Conservation (phyloP, 176 grass and related monocot genomes). For the Oryza rufipogon region DNA sequence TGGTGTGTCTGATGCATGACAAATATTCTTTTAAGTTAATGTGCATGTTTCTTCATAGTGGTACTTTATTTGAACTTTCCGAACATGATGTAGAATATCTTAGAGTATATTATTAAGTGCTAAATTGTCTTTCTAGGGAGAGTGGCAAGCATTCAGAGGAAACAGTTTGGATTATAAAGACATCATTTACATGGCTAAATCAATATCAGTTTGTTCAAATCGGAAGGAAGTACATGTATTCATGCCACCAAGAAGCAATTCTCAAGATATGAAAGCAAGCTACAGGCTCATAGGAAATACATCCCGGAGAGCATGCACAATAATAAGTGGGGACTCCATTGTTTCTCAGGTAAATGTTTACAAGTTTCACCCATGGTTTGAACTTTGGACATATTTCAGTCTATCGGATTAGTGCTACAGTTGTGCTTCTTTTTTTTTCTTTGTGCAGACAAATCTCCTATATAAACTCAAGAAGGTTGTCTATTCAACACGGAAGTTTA, state of each 20-base stretch:
- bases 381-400: constrained; percentile 1
- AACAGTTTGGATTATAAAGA: constrained; percentile 56
- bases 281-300: constrained; percentile 74
- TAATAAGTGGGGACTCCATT: constrained; percentile 69
- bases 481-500: constrained; percentile 82
- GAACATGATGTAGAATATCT: constrained; percentile 16
- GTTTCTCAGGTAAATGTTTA: constrained; percentile 72
- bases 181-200: constrained; percentile 56
- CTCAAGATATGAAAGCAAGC: constrained; percentile 54
- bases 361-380: not conserved
- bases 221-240: constrained; percentile 66
- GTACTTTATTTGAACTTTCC: not conserved
- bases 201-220: constrained; percentile 52
- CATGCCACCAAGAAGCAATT: constrained; percentile 45
- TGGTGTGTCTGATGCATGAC: not conserved
- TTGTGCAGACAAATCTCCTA: constrained; percentile 78
- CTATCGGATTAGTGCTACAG: constrained; percentile 12
- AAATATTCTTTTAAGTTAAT: not conserved
- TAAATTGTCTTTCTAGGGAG: constrained; percentile 52
- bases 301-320: constrained; percentile 78
- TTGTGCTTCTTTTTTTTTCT: constrained; percentile 8
- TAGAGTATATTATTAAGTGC: not conserved
- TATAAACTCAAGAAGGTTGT: constrained; percentile 83
- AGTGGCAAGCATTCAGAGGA: constrained; percentile 78
- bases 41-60: not conserved